Evolutionary conservation across 2,329 filamentous ascomycete species (phyloP).

Genomic region (Penicillium sp.): DNA sequence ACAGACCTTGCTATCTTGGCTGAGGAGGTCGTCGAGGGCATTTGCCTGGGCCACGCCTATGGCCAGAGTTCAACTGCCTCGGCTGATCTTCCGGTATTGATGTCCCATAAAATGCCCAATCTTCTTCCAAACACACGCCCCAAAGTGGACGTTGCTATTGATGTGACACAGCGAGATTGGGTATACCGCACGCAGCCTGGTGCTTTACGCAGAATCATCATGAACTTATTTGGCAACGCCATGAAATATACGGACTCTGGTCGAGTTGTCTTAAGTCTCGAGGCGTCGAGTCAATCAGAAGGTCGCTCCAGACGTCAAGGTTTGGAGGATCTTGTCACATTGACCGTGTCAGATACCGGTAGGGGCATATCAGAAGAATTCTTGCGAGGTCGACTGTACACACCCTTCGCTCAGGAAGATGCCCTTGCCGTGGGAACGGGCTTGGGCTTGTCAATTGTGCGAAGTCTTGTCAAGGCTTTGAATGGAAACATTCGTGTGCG

Average conservation of each 20-base stretch:
- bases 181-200: constrained; percentile 52
- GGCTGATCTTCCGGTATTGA: constrained; percentile 22
- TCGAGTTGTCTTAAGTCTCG: constrained; percentile 44
- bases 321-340: constrained; percentile 30
- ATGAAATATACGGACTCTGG: constrained; percentile 56
- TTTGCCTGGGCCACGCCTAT: constrained; percentile 47
- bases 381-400: constrained; percentile 55
- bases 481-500: constrained; percentile 55
- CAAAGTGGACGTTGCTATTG: constrained; percentile 46
- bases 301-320: constrained; percentile 29
- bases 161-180: constrained; percentile 50
- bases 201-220: constrained; percentile 51
- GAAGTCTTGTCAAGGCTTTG: constrained; percentile 54
- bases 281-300: constrained; percentile 26
- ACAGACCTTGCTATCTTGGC: constrained; percentile 45
- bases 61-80: constrained; percentile 28
- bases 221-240: constrained; percentile 59
- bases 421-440: constrained; percentile 46
- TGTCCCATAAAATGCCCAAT: constrained; percentile 10
- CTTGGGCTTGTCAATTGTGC: constrained; percentile 60
- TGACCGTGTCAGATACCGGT: constrained; percentile 58
- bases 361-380: constrained; percentile 61
- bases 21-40: constrained; percentile 53
- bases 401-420: constrained; percentile 56
- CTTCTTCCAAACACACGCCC: constrained; percentile 8